Base-by-base conservation (phyloP, 2,329 filamentous ascomycete species). In the Apiospora malaysiana region DNA sequence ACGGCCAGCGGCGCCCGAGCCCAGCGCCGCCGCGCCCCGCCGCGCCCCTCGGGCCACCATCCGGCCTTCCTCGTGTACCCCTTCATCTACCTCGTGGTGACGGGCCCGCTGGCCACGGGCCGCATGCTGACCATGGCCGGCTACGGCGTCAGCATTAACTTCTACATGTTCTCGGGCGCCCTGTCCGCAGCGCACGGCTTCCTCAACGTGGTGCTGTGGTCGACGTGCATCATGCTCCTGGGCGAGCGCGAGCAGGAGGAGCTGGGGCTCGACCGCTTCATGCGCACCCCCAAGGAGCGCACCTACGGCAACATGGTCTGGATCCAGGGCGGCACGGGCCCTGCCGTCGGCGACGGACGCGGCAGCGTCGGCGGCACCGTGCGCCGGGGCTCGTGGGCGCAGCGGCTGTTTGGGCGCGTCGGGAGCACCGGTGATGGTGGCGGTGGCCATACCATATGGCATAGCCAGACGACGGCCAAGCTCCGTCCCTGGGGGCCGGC, bases 1-100 rank as follows among this genome's bases (percentile, higher is more conserved):
- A n/a, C n/a, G n/a, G n/a, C n/a, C n/a, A n/a, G n/a, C n/a, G n/a
- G n/a, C n/a, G n/a, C n/a, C n/a, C n/a, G n/a, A n/a, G n/a, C n/a
- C n/a, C n/a, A n/a, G n/a, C n/a, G n/a, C n/a, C 14, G 5, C 32
- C 18, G 18, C 18, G 8, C 32, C 6, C 45, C 66, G 42, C 42
- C 25, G 2, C 25, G 43, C 5, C 67, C 46, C 1, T 42, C 68
- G 8, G 68, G 68, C 37, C 51, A 63, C 21, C 68, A 69, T 37
- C 68, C 68, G 2, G 68, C 6, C 3, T 69, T 69, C 23, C 51
- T 69, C 5, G 43, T 69, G 2, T 69, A 69, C 45, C 68, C 68
- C 9, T n/a, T 69, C 27, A 45, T 69, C 37, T 69, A 69, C 25
- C 18, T 69, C 1, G 9, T 69, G 6, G 40, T 51, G 14, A 69